Evolutionary conservation across 192 early-diverging fungal species (phyloP).

Genomic region (Linnemannia hyalina): DNA sequence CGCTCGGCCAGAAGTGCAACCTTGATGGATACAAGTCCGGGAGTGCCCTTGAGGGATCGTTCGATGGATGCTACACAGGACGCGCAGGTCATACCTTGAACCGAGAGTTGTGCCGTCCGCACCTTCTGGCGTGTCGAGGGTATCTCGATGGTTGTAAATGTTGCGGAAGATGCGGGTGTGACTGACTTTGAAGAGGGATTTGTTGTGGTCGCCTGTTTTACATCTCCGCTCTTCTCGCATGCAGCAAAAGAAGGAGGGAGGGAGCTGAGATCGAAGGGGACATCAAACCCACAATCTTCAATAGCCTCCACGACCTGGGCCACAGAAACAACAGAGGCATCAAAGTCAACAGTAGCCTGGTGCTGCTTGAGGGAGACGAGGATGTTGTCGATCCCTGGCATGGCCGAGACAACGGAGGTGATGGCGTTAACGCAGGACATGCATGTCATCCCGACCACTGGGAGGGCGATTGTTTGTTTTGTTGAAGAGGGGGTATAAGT

Average conservation of each 20-base stretch:
- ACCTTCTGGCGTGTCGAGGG: not conserved
- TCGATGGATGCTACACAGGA: slow-evolving; percentile 91
- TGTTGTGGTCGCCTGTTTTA: not conserved
- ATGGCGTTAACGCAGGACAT: slow-evolving; percentile 82
- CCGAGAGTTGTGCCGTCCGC: slow-evolving; percentile 66
- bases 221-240: slow-evolving; percentile 8
- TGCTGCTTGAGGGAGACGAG: slow-evolving; percentile 65
- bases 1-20: slow-evolving; percentile 87
- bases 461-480: slow-evolving; percentile 15
- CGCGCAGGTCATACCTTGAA: slow-evolving; percentile 96
- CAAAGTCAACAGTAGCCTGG: slow-evolving; percentile 65
- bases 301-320: slow-evolving; percentile 65
- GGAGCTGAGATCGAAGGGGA: slow-evolving; percentile 31
- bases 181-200: not conserved
- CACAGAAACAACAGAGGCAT: slow-evolving; percentile 37
- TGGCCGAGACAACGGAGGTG: slow-evolving; percentile 63
- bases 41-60: slow-evolving; percentile 65
- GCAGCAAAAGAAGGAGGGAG: not conserved
- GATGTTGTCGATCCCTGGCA: slow-evolving; percentile 64
- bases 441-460: slow-evolving; percentile 79
- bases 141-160: slow-evolving; percentile 25
- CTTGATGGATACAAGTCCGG: slow-evolving; percentile 76
- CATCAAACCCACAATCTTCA: slow-evolving; percentile 78
- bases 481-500: not conserved
- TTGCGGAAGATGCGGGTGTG: slow-evolving; percentile 3